A percentile compares a stretch with the other conserved stretches of the same genome.
Evolutionary conservation across 345 rosid genomes (phyloP).

Genomic region (Nephelium lappaceum): DNA sequence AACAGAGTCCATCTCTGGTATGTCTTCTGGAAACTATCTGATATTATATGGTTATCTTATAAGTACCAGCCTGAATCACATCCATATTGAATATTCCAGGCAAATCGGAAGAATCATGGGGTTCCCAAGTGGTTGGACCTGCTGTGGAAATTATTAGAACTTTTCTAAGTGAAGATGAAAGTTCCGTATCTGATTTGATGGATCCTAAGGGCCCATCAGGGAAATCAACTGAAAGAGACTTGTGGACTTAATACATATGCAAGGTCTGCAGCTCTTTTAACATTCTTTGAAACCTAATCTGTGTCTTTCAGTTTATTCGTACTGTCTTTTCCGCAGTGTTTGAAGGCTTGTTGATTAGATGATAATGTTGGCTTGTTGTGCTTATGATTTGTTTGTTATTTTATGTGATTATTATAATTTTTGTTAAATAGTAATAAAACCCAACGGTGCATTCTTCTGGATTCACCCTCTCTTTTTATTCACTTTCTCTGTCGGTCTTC

Average conservation of each 20-base stretch:
- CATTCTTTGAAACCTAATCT: background rate
- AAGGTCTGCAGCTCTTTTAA: slow-evolving; percentile 49
- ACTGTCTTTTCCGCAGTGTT: background rate
- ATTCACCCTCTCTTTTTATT: no score
- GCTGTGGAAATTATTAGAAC: slow-evolving; percentile 49
- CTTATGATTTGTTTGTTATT: slow-evolving; percentile 6
- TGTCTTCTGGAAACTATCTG: slow-evolving; percentile 13
- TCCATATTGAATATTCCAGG: slow-evolving; percentile 41
- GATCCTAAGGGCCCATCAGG: slow-evolving; percentile 2
- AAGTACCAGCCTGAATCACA: slow-evolving; percentile 10
- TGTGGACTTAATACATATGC: slow-evolving; percentile 88
- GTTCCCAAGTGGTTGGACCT: slow-evolving; percentile 63
- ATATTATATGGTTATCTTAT: background rate
- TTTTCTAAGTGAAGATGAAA: slow-evolving; percentile 44
- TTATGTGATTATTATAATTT: no score
- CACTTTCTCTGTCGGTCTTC: no score
- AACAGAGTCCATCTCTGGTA: slow-evolving; percentile 72
- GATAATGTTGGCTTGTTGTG: background rate
- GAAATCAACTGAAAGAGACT: slow-evolving; percentile 50
- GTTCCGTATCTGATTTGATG: slow-evolving; percentile 12
- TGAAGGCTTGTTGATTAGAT: background rate
- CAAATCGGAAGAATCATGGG: slow-evolving; percentile 72
- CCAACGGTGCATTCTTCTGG: no score
- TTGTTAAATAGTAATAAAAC: no score
- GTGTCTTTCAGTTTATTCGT: background rate